These are phyloP conservation scores for Myrica gale DNA, from an alignment of 306 rosid genomes.

Conservation along the genomic window DNA sequence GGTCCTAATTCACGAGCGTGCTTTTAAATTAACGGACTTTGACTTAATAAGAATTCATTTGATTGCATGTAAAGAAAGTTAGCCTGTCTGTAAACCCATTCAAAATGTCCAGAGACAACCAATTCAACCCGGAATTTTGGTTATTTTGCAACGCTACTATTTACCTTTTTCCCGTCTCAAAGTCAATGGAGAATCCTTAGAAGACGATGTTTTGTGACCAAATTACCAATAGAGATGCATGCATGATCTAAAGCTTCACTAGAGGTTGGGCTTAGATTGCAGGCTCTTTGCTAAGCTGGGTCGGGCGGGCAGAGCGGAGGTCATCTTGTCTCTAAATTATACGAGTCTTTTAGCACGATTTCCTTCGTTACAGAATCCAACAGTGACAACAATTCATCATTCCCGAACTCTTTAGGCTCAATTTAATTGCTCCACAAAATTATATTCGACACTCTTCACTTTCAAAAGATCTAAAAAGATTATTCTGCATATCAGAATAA, in stretches of 20 bases:
- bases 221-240: too few relatives aligned
- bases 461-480: not conserved
- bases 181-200: not conserved
- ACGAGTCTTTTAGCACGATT: not conserved
- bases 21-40: conserved; percentile 27
- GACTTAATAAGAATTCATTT: conserved; percentile 25
- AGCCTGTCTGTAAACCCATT: conserved; percentile 7
- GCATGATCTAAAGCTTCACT: not conserved
- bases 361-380: not conserved
- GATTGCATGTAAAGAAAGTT: conserved; percentile 38
- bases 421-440: too few relatives aligned
- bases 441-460: too few relatives aligned
- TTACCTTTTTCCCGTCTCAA: not conserved
- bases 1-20: conserved; percentile 16
- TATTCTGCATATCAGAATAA: conserved; percentile 31
- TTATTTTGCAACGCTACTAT: not conserved
- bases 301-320: not conserved
- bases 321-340: not conserved
- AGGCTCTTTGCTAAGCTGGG: not conserved
- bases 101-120: conserved; percentile 6
- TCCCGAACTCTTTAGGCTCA: too few relatives aligned
- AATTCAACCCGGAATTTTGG: not conserved
- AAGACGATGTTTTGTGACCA: not conserved
- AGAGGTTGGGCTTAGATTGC: conserved; percentile 2
- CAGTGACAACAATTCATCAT: too few relatives aligned